Evolutionary conservation across 306 rosid species (phyloP).

Genomic region (Prunus fruticosa): DNA sequence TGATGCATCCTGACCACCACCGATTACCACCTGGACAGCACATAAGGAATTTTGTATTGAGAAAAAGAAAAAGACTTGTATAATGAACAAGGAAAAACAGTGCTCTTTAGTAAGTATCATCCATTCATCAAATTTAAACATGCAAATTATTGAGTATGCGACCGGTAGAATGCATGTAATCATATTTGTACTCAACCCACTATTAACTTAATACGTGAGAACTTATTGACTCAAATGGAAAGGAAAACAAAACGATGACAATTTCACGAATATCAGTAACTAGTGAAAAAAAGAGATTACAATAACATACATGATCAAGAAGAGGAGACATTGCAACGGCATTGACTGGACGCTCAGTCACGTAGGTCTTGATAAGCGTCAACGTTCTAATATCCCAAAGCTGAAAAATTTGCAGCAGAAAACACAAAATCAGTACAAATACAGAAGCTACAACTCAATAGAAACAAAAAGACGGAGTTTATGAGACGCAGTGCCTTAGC

Average conservation of each 20-base stretch:
- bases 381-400: constrained; percentile 68
- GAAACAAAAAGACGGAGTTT: not conserved
- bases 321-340: constrained; percentile 96
- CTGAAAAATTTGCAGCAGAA: constrained; percentile 34
- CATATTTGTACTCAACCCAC: not conserved
- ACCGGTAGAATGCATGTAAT: not conserved
- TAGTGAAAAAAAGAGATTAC: not conserved
- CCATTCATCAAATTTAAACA: not conserved
- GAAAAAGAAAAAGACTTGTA: not conserved
- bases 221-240: not conserved
- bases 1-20: constrained; percentile 98
- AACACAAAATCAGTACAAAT: not conserved
- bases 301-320: constrained; percentile 77
- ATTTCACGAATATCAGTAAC: not conserved
- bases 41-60: not conserved
- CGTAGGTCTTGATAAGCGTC: constrained; percentile 82
- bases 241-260: not conserved
- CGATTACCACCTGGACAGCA: constrained; percentile 70
- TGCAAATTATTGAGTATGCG: not conserved
- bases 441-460: not conserved
- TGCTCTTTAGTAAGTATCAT: not conserved
- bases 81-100: not conserved
- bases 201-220: not conserved
- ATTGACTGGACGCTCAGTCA: constrained; percentile 87
- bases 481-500: constrained; percentile 53